phyloP scores from a whole-genome alignment of 1,284 basidiomycete species.

The Cutaneotrichosporon sp. region DNA sequence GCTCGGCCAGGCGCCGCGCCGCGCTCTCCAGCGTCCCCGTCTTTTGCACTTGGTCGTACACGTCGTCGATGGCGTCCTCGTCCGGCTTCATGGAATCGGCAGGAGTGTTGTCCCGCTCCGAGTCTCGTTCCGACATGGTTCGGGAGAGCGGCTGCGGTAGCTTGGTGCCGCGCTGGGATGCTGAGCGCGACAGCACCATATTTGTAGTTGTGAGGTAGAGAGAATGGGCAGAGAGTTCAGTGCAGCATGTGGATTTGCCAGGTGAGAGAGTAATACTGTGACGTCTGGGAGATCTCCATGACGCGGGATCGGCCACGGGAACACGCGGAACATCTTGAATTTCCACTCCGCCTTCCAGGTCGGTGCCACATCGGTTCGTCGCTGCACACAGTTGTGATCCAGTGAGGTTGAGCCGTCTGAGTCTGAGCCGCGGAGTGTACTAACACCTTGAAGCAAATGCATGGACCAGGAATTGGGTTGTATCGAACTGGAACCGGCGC shows the following conservation, averaged over 20 bases:
- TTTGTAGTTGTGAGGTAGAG: not conserved
- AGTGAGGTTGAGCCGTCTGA: too few species aligned
- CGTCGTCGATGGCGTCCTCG: constrained; percentile 36
- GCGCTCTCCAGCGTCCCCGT: constrained; percentile 36
- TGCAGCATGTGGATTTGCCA: not conserved
- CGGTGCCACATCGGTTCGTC: too few species aligned
- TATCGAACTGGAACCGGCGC: too few species aligned
- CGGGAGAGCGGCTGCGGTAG: constrained; percentile 9
- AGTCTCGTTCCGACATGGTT: too few species aligned
- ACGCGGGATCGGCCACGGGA: too few species aligned
- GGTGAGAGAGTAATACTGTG: not conserved
- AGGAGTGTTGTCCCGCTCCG: constrained; percentile 19
- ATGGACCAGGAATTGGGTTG: too few species aligned
- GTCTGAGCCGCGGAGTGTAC: too few species aligned
- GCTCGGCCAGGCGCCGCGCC: constrained; percentile 26
- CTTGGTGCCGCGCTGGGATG: not conserved
- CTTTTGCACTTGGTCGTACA: constrained; percentile 30
- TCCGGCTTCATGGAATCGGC: constrained; percentile 36
- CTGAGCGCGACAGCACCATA: constrained; percentile 2
- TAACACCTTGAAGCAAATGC: too few species aligned
- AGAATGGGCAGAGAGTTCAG: not conserved
- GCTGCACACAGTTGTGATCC: too few species aligned
- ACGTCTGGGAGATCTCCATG: too few species aligned
- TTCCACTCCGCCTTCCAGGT: too few species aligned
- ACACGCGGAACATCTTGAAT: too few species aligned